A percentile compares a stretch with the other conserved stretches of the same genome.
Evolutionary conservation across 2,329 filamentous ascomycete genomes (phyloP).

Genomic region (Furcasterigmium sp.): DNA sequence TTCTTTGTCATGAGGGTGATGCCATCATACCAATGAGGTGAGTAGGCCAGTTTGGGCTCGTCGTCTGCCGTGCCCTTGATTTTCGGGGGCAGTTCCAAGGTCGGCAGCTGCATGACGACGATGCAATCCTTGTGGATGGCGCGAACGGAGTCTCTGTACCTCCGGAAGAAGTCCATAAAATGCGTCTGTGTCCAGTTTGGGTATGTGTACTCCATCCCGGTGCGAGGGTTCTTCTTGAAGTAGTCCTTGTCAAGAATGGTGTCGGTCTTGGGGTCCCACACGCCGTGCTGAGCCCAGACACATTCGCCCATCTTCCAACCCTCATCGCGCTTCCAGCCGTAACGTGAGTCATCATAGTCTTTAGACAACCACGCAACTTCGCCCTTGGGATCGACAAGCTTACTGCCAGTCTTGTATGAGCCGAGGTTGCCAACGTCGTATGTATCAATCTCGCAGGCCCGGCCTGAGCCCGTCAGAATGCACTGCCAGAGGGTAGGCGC

Average conservation of each 20-base stretch:
- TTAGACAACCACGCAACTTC: slow-evolving; percentile 76
- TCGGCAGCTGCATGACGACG: slow-evolving; percentile 86
- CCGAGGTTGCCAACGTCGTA: slow-evolving; percentile 95
- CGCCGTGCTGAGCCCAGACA: slow-evolving; percentile 92
- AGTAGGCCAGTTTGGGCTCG: slow-evolving; percentile 84
- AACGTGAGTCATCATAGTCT: slow-evolving; percentile 80
- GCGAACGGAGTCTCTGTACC: slow-evolving; percentile 70
- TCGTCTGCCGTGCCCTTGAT: slow-evolving; percentile 87
- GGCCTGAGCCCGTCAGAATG: slow-evolving; percentile 84
- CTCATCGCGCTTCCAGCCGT: slow-evolving; percentile 84
- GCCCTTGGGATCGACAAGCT: slow-evolving; percentile 82
- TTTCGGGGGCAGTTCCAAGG: slow-evolving; percentile 82
- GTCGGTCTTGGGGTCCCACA: slow-evolving; percentile 83
- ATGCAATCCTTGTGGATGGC: slow-evolving; percentile 73
- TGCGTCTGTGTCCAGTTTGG: slow-evolving; percentile 86
- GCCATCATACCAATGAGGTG: slow-evolving; percentile 94
- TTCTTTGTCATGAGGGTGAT: slow-evolving; percentile 97
- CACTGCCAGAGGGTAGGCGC: slow-evolving; percentile 93
- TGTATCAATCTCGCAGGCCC: slow-evolving; percentile 81
- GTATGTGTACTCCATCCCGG: slow-evolving; percentile 71
- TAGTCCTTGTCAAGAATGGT: slow-evolving; percentile 79
- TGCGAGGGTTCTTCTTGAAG: slow-evolving; percentile 73
- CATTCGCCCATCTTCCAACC: slow-evolving; percentile 93
- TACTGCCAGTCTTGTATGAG: slow-evolving; percentile 80
- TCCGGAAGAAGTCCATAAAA: slow-evolving; percentile 81